Conservation (phyloP, 179 eudicot species). For the Beta lomatogona region DNA sequence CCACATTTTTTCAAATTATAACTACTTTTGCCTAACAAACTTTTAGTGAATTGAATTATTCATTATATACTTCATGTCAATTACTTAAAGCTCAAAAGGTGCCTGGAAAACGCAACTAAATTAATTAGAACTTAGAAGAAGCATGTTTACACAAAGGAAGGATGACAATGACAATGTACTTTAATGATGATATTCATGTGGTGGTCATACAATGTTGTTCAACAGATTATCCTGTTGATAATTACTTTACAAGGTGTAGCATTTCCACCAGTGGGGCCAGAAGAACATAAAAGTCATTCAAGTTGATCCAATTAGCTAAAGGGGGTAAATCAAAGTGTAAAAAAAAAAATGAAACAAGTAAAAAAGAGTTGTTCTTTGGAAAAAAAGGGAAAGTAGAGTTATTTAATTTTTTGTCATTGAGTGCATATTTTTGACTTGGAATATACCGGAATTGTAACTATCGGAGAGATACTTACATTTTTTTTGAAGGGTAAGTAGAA, state of each 20-base stretch:
- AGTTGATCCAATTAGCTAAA: neutral
- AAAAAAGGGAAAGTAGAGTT: no score
- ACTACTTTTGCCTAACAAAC: no score
- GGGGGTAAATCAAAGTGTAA: neutral
- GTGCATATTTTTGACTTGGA: no score
- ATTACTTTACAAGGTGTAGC: slow-evolving; percentile 3
- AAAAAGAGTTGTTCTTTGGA: neutral
- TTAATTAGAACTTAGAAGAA: neutral
- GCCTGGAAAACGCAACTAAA: neutral
- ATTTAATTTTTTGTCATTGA: neutral
- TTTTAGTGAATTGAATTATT: no score
- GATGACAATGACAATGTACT: neutral
- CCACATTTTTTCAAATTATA: no score
- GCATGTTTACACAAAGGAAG: slow-evolving; percentile 3
- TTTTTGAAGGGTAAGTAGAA: no score
- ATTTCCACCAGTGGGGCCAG: neutral
- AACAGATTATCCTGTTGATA: neutral
- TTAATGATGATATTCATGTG: neutral
- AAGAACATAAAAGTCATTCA: neutral
- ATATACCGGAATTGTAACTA: no score
- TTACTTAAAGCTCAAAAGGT: neutral
- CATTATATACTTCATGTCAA: neutral
- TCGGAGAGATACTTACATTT: no score
- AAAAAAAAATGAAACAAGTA: neutral
- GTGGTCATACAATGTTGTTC: neutral